Percentiles rank a stretch among this genome's conserved stretches.
These are phyloP conservation scores for Spencermartinsiella ligniputridi DNA, from an alignment of 1,139 yeast species.

Conservation along the genomic window DNA sequence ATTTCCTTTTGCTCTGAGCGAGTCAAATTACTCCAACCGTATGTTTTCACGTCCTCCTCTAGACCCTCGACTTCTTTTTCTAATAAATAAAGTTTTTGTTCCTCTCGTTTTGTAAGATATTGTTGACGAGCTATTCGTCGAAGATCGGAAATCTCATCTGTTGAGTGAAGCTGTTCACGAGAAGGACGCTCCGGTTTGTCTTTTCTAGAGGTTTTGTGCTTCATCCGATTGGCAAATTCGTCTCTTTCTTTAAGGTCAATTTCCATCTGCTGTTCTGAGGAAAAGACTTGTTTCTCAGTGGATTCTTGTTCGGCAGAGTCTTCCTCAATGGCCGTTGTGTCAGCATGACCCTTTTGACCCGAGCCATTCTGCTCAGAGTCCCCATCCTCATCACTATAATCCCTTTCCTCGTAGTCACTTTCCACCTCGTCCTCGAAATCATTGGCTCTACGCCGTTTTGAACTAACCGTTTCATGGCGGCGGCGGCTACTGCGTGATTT, in stretches of 20 bases:
- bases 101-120: conserved; percentile 47
- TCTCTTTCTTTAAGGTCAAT: conserved; percentile 27
- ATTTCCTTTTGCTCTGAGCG: conserved; percentile 49
- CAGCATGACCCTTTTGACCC: conserved; percentile 3
- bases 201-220: conserved; percentile 20
- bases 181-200: conserved; percentile 20
- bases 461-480: background rate
- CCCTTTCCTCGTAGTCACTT: too few relatives aligned
- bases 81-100: conserved; percentile 41
- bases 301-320: conserved; percentile 13
- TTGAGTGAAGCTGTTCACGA: conserved; percentile 21
- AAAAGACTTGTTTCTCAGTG: conserved; percentile 14
- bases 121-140: conserved; percentile 46
- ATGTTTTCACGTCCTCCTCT: conserved; percentile 42
- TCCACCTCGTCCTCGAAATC: background rate
- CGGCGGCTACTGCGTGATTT: background rate
- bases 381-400: background rate
- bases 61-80: conserved; percentile 46
- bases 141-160: conserved; percentile 31
- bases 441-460: conserved; percentile 1
- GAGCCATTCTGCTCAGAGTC: background rate
- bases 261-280: conserved; percentile 4
- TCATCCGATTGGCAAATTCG: conserved; percentile 30
- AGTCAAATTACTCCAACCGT: conserved; percentile 50
- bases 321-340: conserved; percentile 7